Evolutionary conservation across 164 flowering plant species (phyloP).

Genomic region (Paratinospora sagittata): DNA sequence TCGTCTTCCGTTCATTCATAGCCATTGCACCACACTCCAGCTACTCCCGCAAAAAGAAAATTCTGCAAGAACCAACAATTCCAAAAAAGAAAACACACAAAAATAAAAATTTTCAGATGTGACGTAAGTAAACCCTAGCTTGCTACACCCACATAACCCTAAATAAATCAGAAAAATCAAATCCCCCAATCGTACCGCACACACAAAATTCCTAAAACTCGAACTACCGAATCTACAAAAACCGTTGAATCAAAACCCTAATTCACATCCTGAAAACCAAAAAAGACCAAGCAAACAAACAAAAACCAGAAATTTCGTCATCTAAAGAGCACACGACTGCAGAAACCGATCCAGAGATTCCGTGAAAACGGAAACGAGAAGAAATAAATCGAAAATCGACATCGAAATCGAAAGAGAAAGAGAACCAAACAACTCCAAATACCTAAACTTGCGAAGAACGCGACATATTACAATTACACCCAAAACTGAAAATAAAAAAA

Average conservation of each 20-base stretch:
- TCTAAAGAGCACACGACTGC: not conserved
- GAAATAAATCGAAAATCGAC: not conserved
- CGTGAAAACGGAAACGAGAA: not conserved
- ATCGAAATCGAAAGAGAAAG: not conserved
- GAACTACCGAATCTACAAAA: too few species aligned
- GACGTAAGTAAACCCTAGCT: too few species aligned
- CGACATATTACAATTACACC: not conserved
- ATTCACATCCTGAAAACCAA: not conserved
- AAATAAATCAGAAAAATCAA: not conserved
- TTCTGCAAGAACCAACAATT: not conserved
- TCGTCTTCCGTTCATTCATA: conserved; percentile 49
- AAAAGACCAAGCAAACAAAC: not conserved
- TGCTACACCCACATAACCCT: too few species aligned
- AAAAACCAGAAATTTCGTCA: not conserved
- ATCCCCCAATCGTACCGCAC: not conserved
- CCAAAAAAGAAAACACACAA: not conserved
- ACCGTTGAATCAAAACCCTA: not conserved
- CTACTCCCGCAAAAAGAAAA: not conserved
- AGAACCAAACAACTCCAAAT: not conserved
- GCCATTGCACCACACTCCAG: conserved; percentile 20
- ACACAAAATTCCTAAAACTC: too few species aligned
- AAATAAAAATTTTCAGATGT: too few species aligned
- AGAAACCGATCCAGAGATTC: not conserved
- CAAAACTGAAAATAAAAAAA: too few species aligned
- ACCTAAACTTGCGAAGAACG: too few species aligned